phyloP scores from a whole-genome alignment of 2,329 filamentous ascomycete genomes.

The Colletotrichum graminicola region DNA sequence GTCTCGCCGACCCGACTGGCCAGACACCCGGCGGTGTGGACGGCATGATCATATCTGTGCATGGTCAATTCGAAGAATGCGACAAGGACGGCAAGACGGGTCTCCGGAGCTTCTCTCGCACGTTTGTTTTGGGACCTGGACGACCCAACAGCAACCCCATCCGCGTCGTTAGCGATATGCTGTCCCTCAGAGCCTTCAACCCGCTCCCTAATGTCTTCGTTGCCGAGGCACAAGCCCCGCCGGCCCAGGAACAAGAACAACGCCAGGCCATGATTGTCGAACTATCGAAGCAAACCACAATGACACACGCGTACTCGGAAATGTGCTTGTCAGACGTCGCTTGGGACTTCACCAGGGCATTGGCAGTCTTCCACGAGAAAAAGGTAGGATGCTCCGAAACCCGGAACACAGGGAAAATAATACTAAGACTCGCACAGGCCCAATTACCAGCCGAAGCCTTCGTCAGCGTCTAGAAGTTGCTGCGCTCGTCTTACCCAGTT shows the following conservation, averaged over 20 bases:
- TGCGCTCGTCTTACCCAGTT: slow-evolving; percentile 37
- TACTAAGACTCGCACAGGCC: slow-evolving; percentile 48
- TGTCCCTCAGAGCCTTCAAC: slow-evolving; percentile 77
- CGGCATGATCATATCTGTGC: slow-evolving; percentile 82
- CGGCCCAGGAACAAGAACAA: slow-evolving; percentile 60
- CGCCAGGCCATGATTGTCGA: slow-evolving; percentile 77
- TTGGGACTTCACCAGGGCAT: slow-evolving; percentile 84
- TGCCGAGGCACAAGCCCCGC: slow-evolving; percentile 43
- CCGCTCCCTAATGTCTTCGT: slow-evolving; percentile 60
- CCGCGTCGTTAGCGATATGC: slow-evolving; percentile 83
- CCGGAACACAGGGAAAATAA: slow-evolving; percentile 7
- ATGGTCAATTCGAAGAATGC: slow-evolving; percentile 86
- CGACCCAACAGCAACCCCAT: slow-evolving; percentile 72
- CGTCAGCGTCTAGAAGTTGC: slow-evolving; percentile 40
- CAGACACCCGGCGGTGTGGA: slow-evolving; percentile 75
- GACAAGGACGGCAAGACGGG: slow-evolving; percentile 69
- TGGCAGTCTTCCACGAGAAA: slow-evolving; percentile 80
- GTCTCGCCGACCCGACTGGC: slow-evolving; percentile 77
- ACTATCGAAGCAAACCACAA: slow-evolving; percentile 81
- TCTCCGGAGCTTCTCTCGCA: slow-evolving; percentile 84
- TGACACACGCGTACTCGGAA: slow-evolving; percentile 83
- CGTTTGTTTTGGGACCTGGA: slow-evolving; percentile 83
- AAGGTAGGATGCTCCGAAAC: slow-evolving; percentile 66
- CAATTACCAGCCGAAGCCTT: slow-evolving; percentile 65
- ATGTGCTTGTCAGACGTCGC: slow-evolving; percentile 83